phyloP scores from a whole-genome alignment of 768 basidiomycete genomes.

The Tylopilus sp. region DNA sequence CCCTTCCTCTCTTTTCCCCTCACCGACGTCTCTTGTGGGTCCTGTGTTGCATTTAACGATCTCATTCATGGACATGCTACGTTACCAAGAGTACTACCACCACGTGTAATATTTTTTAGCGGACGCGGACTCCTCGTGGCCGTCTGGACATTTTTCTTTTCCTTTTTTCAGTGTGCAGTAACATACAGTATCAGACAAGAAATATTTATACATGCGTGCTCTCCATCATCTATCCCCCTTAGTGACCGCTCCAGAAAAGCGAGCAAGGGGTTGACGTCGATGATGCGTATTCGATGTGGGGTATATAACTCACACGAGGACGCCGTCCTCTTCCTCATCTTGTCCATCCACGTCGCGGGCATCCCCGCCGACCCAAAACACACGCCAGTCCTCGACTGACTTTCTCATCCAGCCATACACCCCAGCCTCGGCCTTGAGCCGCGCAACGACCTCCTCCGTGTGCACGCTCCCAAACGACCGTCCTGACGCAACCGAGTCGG shows the following conservation, averaged over 20 bases:
- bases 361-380: slow-evolving; percentile 78
- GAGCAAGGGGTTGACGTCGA: not conserved
- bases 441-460: slow-evolving; percentile 45
- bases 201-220: slow-evolving; percentile 18
- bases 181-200: slow-evolving; percentile 16
- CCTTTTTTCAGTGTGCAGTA: slow-evolving; percentile 11
- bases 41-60: slow-evolving; percentile 18
- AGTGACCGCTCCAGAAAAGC: not conserved
- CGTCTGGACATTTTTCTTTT: slow-evolving; percentile 13
- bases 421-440: slow-evolving; percentile 55
- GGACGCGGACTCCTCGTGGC: slow-evolving; percentile 15
- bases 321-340: slow-evolving; percentile 29
- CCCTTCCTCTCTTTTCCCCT: not conserved
- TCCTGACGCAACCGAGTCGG: slow-evolving; percentile 42
- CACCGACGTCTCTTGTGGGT: not conserved
- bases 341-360: slow-evolving; percentile 26
- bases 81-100: slow-evolving; percentile 20
- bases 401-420: slow-evolving; percentile 78
- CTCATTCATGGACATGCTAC: slow-evolving; percentile 19
- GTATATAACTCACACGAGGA: slow-evolving; percentile 29
- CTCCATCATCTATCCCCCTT: not conserved
- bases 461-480: slow-evolving; percentile 50
- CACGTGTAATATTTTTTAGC: slow-evolving; percentile 31
- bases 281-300: no score
- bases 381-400: slow-evolving; percentile 70